phyloP scores from a whole-genome alignment of 2,329 filamentous ascomycete genomes.

The Dactylella cylindrospora region DNA sequence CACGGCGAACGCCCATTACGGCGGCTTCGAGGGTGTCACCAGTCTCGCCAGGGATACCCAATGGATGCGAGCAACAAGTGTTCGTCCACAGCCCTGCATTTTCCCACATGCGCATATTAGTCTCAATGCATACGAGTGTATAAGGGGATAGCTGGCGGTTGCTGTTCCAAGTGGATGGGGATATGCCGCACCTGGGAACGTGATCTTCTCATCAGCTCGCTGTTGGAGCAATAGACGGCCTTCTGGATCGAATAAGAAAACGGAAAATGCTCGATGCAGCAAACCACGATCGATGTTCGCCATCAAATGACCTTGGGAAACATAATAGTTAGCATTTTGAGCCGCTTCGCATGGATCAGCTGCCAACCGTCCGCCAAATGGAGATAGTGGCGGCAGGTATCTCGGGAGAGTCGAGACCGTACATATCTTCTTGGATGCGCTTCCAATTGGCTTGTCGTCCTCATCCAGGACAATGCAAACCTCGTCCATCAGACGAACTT shows the following conservation, averaged over 20 bases:
- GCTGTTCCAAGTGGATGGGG: background rate
- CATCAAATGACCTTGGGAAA: constrained; percentile 81
- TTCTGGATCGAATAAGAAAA: constrained; percentile 93
- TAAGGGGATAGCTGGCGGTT: background rate
- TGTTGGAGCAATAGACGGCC: constrained; percentile 94
- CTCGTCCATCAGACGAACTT: constrained; percentile 98
- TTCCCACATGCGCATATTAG: background rate
- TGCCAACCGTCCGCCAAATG: background rate
- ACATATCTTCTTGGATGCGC: constrained; percentile 98
- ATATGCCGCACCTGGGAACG: constrained; percentile 65
- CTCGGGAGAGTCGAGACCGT: constrained; percentile 52
- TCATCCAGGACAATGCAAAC: constrained; percentile 96
- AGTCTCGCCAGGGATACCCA: constrained; percentile 88
- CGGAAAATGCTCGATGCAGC: constrained; percentile 94
- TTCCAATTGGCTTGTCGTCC: constrained; percentile 88
- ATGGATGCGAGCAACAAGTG: constrained; percentile 96
- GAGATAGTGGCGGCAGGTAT: constrained; percentile 12
- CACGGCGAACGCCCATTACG: constrained; percentile 81
- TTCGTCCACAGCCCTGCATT: constrained; percentile 90
- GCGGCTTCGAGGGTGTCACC: constrained; percentile 78
- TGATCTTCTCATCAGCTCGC: constrained; percentile 94
- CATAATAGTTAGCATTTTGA: constrained; percentile 44
- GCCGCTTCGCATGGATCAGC: constrained; percentile 1
- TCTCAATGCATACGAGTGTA: background rate
- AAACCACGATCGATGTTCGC: constrained; percentile 96